Evolutionary conservation across 352 stramenopile genomes (phyloP).

Genomic region (Pythium diclinum): DNA sequence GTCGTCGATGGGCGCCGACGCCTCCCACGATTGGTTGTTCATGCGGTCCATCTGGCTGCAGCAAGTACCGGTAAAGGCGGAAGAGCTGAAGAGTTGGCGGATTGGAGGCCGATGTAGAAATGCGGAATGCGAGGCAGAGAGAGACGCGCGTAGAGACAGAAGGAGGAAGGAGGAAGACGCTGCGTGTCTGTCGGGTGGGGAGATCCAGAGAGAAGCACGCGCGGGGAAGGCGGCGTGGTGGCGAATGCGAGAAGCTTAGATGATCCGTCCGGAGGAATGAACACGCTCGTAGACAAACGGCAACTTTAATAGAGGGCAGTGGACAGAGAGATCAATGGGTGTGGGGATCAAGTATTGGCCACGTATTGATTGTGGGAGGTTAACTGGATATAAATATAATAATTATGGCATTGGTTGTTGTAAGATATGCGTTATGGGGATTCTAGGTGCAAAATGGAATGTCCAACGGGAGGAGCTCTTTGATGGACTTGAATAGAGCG

Average conservation of each 20-base stretch:
- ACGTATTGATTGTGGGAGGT: neutral
- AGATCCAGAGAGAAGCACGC: neutral
- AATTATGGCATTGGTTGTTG: neutral
- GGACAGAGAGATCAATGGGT: neutral
- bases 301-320: neutral
- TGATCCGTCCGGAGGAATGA: neutral
- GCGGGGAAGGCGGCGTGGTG: neutral
- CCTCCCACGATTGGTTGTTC: constrained; percentile 23
- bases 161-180: neutral
- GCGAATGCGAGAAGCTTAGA: neutral
- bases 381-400: neutral
- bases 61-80: neutral
- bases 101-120: neutral
- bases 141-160: neutral
- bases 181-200: neutral
- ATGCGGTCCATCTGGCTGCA: constrained; percentile 13
- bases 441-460: constrained; percentile 2
- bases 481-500: constrained; percentile 12
- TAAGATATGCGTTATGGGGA: neutral
- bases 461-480: constrained; percentile 8
- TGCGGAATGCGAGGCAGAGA: neutral
- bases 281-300: neutral
- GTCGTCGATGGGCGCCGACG: constrained; percentile 23
- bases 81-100: no score
- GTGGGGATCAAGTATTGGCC: neutral